Evolutionary conservation across 2,329 filamentous ascomycete species (phyloP).

Genomic region (Tolypocladium capitatum): DNA sequence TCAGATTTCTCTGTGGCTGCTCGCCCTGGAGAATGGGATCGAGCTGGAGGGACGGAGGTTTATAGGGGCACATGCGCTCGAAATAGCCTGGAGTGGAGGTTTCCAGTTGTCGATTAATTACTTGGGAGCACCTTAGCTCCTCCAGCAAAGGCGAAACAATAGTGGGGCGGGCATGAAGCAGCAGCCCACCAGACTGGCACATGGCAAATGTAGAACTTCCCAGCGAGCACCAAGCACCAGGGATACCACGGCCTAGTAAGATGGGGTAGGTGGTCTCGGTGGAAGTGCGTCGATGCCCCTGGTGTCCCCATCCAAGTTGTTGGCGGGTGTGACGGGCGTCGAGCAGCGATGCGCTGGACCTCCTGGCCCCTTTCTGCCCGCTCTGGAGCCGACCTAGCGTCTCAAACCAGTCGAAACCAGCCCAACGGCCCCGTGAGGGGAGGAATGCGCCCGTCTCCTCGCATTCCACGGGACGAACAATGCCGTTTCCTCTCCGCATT

Average conservation of each 20-base stretch:
- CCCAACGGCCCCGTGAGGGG: no score
- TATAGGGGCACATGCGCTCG: background rate
- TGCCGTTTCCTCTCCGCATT: background rate
- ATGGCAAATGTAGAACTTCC: background rate
- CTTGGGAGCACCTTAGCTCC: background rate
- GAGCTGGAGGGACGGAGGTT: background rate
- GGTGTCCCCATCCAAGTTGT: no score
- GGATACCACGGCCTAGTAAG: no score
- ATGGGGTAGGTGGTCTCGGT: no score
- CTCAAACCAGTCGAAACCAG: no score
- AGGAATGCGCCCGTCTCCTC: background rate
- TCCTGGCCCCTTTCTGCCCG: background rate
- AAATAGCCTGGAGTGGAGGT: background rate
- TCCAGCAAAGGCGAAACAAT: slow-evolving; percentile 2
- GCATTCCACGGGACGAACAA: background rate
- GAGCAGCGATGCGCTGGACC: no score
- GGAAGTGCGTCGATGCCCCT: no score
- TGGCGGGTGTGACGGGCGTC: no score
- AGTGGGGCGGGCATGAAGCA: background rate
- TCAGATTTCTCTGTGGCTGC: background rate
- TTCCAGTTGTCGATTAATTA: background rate
- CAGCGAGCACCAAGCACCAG: no score
- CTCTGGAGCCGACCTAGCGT: no score
- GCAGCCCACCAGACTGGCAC: background rate
- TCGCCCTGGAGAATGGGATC: background rate